Conservation (phyloP, 2,329 filamentous ascomycete genomes). For the Pseudogymnoascus sp. region DNA sequence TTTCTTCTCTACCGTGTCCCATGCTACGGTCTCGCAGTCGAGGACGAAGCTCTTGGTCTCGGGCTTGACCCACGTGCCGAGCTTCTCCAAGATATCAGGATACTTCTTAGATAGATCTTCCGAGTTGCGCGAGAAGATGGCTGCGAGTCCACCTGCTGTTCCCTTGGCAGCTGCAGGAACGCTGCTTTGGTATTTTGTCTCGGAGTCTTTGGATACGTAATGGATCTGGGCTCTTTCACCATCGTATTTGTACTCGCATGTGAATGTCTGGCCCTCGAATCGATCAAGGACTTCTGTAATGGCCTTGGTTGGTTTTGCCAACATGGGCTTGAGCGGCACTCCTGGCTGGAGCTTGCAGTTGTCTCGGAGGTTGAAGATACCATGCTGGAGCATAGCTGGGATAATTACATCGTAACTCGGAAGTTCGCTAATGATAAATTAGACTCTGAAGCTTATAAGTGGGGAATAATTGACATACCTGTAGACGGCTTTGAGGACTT, state of each 20-base stretch:
- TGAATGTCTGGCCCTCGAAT: slow-evolving; percentile 91
- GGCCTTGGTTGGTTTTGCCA: slow-evolving; percentile 96
- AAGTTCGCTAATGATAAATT: slow-evolving; percentile 58
- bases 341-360: slow-evolving; percentile 88
- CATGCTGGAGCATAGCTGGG: slow-evolving; percentile 77
- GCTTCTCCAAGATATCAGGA: slow-evolving; percentile 83
- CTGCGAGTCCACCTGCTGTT: slow-evolving; percentile 54
- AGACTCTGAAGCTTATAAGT: slow-evolving; percentile 20
- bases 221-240: slow-evolving; percentile 98
- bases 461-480: slow-evolving; percentile 42
- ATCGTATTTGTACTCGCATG: slow-evolving; percentile 98
- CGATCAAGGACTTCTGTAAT: slow-evolving; percentile 96
- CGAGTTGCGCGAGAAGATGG: slow-evolving; percentile 95
- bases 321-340: slow-evolving; percentile 93
- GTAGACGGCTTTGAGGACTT: slow-evolving; percentile 82
- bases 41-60: slow-evolving; percentile 91
- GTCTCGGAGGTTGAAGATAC: slow-evolving; percentile 72
- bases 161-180: slow-evolving; percentile 51
- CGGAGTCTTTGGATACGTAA: slow-evolving; percentile 77
- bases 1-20: slow-evolving; percentile 92
- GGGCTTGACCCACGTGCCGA: slow-evolving; percentile 80
- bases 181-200: slow-evolving; percentile 57
- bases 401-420: slow-evolving; percentile 94
- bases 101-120: slow-evolving; percentile 98
- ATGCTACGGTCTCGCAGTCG: slow-evolving; percentile 97